Evolutionary conservation across 768 basidiomycete species (phyloP), one percentile per base, ranked within the genome.

Genomic region (Kwoniella dendrophila): DNA sequence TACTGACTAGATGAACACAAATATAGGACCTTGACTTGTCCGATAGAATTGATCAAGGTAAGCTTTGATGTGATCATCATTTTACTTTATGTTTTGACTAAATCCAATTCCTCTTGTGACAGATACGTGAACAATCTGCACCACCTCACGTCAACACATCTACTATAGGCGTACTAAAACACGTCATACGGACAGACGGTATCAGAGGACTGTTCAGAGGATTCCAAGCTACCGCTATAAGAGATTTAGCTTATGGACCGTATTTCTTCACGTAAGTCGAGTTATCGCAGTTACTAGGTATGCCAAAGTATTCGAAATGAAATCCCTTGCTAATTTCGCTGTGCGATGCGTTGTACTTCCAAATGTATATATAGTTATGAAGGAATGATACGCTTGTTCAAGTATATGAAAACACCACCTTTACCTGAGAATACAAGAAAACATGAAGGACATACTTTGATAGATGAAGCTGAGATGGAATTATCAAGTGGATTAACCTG

Each of bases 41-140:
- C 92, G 0, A 89, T 87, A 7, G 93, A 95, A 66, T 83, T 93
- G 1, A 83, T 95, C 80, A 95, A 95, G 82, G 90, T 93, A 75
- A 84, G 88, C 33, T 30, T 24, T 24, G 36, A 54, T 33, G 11
- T 88, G 90, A 67, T 84, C 56, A 75, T 85, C 49, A 56, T 53
- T 41, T 33, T 47, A 66, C 30, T 43, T 51, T 4, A 40, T 5
- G n/a, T 20, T 32, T 32, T n/a, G 16, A 18, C 36, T 24, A 49
- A 43, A 20, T 20, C 41, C 41, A 20, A 14, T 20, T 20, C 26
- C 30, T 30, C 20, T 45, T 38, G 12, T 18, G 11, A 24, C 36
- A 85, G 84, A 77, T 79, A 32, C 68, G 74, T 8, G 74, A 79
- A 66, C 79, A 80, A 64, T 77, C 78, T 26, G 71, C 75, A 10